These are phyloP conservation scores for Arthrobotrys entomopaga DNA, from an alignment of 2,329 filamentous ascomycete genomes.

Conservation along the genomic window DNA sequence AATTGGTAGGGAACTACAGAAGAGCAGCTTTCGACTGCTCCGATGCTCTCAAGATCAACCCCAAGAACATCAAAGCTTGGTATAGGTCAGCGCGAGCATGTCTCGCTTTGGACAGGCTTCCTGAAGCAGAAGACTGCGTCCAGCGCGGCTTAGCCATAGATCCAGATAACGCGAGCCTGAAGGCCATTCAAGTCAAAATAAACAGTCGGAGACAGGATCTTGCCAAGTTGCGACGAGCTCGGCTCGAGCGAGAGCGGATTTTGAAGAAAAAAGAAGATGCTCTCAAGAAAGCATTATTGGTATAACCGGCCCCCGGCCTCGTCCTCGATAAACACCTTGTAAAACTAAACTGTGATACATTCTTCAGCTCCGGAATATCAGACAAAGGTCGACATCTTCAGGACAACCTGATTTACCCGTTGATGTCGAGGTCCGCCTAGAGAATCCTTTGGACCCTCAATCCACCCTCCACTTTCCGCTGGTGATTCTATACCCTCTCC, in stretches of 20 bases:
- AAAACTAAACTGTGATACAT: conserved; percentile 60
- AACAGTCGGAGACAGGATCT: conserved; percentile 69
- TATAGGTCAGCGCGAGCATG: conserved; percentile 85
- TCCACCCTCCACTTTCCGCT: conserved; percentile 80
- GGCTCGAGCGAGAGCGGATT: conserved; percentile 64
- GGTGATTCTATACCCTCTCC: conserved; percentile 83
- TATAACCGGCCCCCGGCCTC: conserved; percentile 67
- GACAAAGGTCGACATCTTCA: conserved; percentile 11
- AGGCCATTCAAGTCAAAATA: conserved; percentile 72
- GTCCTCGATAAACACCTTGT: not conserved
- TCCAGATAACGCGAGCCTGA: conserved; percentile 73
- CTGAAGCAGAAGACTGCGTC: conserved; percentile 83
- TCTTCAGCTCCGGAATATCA: conserved; percentile 29
- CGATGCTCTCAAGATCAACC: conserved; percentile 79
- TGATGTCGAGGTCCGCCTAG: conserved; percentile 77
- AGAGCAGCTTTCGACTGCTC: conserved; percentile 87
- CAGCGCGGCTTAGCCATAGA: conserved; percentile 79
- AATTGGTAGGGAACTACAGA: conserved; percentile 77
- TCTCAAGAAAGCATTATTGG: conserved; percentile 73
- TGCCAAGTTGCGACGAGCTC: conserved; percentile 69
- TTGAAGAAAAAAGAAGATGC: conserved; percentile 70
- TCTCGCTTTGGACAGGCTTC: conserved; percentile 78
- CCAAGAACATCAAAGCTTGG: conserved; percentile 85
- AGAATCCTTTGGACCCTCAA: conserved; percentile 76
- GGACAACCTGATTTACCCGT: conserved; percentile 80